These are phyloP conservation scores for Tricholoma bakamatsutake DNA, from an alignment of 768 basidiomycete genomes.

Conservation along the genomic window DNA sequence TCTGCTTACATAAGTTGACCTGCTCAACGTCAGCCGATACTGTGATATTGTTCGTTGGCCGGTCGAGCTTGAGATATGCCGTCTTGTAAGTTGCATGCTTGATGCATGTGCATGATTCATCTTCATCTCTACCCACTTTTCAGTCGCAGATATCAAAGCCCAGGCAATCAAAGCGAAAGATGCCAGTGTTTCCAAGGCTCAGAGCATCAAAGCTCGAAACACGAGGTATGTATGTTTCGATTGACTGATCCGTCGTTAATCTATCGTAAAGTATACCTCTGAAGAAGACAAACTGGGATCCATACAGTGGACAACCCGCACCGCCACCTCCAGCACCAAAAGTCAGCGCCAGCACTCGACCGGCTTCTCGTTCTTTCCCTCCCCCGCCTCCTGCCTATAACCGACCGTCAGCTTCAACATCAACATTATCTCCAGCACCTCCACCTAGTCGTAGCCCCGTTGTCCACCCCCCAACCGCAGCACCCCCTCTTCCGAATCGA, in stretches of 20 bases:
- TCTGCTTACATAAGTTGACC: background rate
- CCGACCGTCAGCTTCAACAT: conserved; percentile 5
- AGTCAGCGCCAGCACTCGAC: conserved; percentile 26
- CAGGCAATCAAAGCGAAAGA: conserved; percentile 61
- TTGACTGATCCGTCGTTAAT: background rate
- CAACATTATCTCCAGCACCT: background rate
- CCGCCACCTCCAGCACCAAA: conserved; percentile 43
- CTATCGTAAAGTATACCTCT: conserved; percentile 41
- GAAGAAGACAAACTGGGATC: conserved; percentile 62
- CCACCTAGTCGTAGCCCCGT: conserved; percentile 10
- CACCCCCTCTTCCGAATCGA: conserved; percentile 9
- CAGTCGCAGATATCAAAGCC: conserved; percentile 62
- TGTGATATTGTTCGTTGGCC: no score
- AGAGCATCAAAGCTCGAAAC: conserved; percentile 51
- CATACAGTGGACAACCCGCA: conserved; percentile 45
- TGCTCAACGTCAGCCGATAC: background rate
- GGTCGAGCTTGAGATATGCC: conserved; percentile 12
- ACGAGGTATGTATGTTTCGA: conserved; percentile 31
- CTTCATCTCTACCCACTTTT: conserved; percentile 6
- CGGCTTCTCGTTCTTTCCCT: conserved; percentile 12
- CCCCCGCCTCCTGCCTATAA: conserved; percentile 19
- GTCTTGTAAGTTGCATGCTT: conserved; percentile 25
- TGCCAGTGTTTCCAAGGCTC: conserved; percentile 42
- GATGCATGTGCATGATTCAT: background rate
- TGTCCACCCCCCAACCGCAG: conserved; percentile 16